These are phyloP conservation scores for Fistulinella cinereoalba DNA, from an alignment of 1,284 basidiomycete genomes.

Conservation along the genomic window DNA sequence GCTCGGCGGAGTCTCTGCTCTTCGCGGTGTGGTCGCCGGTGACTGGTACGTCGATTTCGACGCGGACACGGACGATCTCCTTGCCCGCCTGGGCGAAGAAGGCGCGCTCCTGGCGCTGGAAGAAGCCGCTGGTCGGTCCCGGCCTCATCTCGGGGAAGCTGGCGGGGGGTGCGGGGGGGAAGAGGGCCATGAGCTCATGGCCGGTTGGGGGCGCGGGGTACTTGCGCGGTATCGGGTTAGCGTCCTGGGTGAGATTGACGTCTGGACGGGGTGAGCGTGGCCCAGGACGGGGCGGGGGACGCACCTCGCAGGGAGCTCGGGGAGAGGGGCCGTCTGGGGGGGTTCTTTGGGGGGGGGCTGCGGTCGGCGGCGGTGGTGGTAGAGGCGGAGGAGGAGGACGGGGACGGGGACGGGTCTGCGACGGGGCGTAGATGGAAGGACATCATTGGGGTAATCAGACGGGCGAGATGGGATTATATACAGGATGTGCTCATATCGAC, in stretches of 20 bases:
- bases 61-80: conserved; percentile 67
- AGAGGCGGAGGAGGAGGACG: conserved; percentile 28
- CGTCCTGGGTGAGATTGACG: conserved; percentile 52
- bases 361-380: conserved; percentile 25
- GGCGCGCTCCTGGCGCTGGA: conserved; percentile 67
- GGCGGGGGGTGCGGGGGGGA: conserved; percentile 63
- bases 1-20: conserved; percentile 21
- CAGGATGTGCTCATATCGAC: neutral
- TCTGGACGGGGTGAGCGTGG: conserved; percentile 38
- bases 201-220: conserved; percentile 73
- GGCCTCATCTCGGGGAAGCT: conserved; percentile 48
- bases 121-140: conserved; percentile 65
- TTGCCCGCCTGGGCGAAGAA: conserved; percentile 73
- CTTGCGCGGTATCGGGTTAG: conserved; percentile 46
- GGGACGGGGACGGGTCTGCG: conserved; percentile 24
- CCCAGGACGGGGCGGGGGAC: conserved; percentile 5
- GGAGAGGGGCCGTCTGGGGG: conserved; percentile 39
- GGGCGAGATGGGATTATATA: conserved; percentile 20
- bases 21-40: conserved; percentile 13
- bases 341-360: conserved; percentile 26
- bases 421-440: conserved; percentile 51
- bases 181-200: conserved; percentile 78
- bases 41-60: conserved; percentile 52
- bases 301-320: conserved; percentile 55
- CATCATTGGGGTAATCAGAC: conserved; percentile 27